Conservation (phyloP, 2,329 filamentous ascomycete genomes). For the Aspergillus vadensis region DNA sequence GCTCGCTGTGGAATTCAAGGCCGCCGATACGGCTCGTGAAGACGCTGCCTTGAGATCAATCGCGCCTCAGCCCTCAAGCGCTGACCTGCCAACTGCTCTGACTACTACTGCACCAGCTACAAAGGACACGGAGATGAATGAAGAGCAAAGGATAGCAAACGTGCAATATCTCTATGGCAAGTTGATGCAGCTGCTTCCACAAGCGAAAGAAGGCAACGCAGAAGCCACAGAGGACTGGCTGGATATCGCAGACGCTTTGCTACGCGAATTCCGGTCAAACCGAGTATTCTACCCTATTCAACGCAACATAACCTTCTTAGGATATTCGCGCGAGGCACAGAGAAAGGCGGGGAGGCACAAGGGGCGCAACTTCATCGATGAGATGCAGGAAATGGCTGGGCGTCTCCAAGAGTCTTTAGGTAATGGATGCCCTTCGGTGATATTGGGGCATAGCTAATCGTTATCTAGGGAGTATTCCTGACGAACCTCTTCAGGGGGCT, state of each 20-base stretch:
- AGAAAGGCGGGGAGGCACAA: slow-evolving; percentile 40
- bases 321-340: slow-evolving; percentile 48
- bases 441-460: slow-evolving; percentile 17
- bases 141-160: slow-evolving; percentile 43
- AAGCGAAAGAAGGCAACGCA: slow-evolving; percentile 52
- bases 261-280: slow-evolving; percentile 63
- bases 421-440: slow-evolving; percentile 18
- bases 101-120: slow-evolving; percentile 22
- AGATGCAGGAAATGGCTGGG: slow-evolving; percentile 47
- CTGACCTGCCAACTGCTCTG: slow-evolving; percentile 15
- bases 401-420: slow-evolving; percentile 47
- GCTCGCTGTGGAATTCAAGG: slow-evolving; percentile 42
- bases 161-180: slow-evolving; percentile 50
- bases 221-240: slow-evolving; percentile 59
- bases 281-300: slow-evolving; percentile 61
- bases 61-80: slow-evolving; percentile 22
- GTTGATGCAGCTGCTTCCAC: slow-evolving; percentile 51
- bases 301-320: slow-evolving; percentile 53
- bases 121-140: slow-evolving; percentile 31
- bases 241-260: slow-evolving; percentile 59
- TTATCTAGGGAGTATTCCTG: slow-evolving; percentile 22
- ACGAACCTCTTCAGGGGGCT: slow-evolving; percentile 32
- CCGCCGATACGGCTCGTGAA: slow-evolving; percentile 24
- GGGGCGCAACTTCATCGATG: slow-evolving; percentile 42
- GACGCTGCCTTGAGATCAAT: slow-evolving; percentile 19